Conservation (phyloP, 306 rosid genomes). For the Medicago lupulina region DNA sequence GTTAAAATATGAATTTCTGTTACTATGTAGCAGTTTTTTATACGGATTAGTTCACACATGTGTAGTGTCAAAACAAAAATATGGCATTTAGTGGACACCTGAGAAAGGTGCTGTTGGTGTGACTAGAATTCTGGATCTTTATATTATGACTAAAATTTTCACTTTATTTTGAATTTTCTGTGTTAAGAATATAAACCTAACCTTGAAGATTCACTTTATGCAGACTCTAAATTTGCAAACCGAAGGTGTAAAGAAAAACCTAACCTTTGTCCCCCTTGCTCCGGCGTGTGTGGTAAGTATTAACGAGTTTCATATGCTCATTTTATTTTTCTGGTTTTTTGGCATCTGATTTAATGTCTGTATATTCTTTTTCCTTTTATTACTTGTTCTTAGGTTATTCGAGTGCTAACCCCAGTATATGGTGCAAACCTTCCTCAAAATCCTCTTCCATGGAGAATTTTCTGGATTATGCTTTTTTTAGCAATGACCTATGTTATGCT, state of each 20-base stretch:
- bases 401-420: constrained; percentile 93
- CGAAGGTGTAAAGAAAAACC: constrained; percentile 73
- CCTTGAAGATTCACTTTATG: constrained; percentile 31
- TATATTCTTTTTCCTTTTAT: constrained; percentile 11
- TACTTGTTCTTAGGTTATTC: constrained; percentile 70
- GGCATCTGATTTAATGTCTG: constrained; percentile 24
- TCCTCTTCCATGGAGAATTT: constrained; percentile 80
- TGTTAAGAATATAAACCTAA: constrained; percentile 42
- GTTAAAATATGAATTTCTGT: constrained; percentile 13
- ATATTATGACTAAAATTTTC: constrained; percentile 27
- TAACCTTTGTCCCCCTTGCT: constrained; percentile 93
- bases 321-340: not conserved
- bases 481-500: constrained; percentile 85
- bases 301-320: constrained; percentile 12
- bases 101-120: constrained; percentile 1
- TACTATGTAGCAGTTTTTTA: not conserved
- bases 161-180: constrained; percentile 1
- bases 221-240: constrained; percentile 80
- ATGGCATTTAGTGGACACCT: constrained; percentile 14
- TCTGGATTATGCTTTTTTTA: constrained; percentile 63
- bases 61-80: constrained; percentile 31
- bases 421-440: constrained; percentile 74
- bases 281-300: constrained; percentile 97
- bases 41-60: not conserved
- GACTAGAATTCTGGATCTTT: constrained; percentile 25